Base-by-base conservation (phyloP, 345 rosid species). In the Acer yangbiense region DNA sequence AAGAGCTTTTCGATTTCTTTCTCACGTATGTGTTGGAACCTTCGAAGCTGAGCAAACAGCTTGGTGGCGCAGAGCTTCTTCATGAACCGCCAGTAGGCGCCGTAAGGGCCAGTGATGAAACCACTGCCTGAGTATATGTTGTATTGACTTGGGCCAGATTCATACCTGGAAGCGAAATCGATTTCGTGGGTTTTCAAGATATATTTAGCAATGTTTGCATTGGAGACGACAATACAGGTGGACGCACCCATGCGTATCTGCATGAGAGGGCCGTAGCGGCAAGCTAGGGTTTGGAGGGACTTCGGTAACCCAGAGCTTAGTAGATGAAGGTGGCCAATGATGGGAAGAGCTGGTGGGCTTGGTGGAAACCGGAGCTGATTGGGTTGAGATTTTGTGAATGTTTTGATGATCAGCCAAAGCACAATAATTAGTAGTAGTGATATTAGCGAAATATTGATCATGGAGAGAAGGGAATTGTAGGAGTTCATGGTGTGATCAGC, bases 11-110 rank as follows among this genome's bases (percentile, higher is more conserved):
- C 50, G 0, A 84, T 87, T 80, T 91, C 96, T 3, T 86, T 85
- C 75, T 89, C 88, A 7, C 94, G 82, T 58, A 90, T 87, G 52
- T 77, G 74, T 9, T 78, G 72, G 82, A 89, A 93, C 35, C 90
- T 74, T 8, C 83, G 88, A 0, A 93, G 85, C 81, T 90, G 96
- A 0, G 85, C 82, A 2, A 93, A 85, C 18, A 93, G 90, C 77
- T 82, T 77, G 1, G 94, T 87, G 82, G 78, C 83, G 85, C 93
- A 89, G n/a, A 93, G 85, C 60, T 88, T 86, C 73, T 86, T 90
- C 92, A 91, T 90, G 82, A 91, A 91, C 76, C 84, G 78, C 98
- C 96, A 93, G 16, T 89, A 88, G 8, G 83, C 13, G n/a, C 96
- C 96, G 27, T 89, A 88, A 21, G 88, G 90, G 2, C 85, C 87